phyloP scores from a whole-genome alignment of 164 flowering plant species.

The Malania oleifera region DNA sequence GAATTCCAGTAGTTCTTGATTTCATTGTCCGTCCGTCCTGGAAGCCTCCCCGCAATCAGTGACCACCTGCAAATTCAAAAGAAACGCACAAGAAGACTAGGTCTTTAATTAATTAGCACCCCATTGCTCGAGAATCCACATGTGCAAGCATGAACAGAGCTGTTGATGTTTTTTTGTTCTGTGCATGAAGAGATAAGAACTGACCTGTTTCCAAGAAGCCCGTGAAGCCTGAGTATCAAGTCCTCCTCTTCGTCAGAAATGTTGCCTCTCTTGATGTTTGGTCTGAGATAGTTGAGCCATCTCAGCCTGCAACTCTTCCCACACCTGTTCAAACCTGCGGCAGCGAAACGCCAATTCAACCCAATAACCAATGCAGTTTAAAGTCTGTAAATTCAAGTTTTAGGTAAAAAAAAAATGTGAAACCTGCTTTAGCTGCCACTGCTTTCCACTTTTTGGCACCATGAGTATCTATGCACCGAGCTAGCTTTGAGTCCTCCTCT shows the following conservation, averaged over 20 bases:
- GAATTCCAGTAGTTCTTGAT: constrained; percentile 42
- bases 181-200: not conserved
- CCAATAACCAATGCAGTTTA: not conserved
- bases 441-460: constrained; percentile 46
- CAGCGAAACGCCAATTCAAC: not conserved
- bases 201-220: constrained; percentile 36
- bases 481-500: constrained; percentile 33
- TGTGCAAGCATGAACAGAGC: no score
- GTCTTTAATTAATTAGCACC: no score
- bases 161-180: no score
- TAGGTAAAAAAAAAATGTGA: not conserved
- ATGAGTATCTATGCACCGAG: constrained; percentile 25
- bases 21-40: constrained; percentile 36
- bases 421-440: constrained; percentile 33
- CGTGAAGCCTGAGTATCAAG: constrained; percentile 32
- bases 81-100: not conserved
- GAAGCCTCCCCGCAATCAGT: constrained; percentile 36
- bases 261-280: constrained; percentile 39
- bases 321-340: constrained; percentile 30
- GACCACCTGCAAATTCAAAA: constrained; percentile 23
- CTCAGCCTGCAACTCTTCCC: constrained; percentile 42
- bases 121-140: no score
- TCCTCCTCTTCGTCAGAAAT: constrained; percentile 36
- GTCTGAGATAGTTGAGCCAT: constrained; percentile 41
- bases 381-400: not conserved